Evolutionary conservation across 1,139 yeast species (phyloP), one percentile per base, ranked within the genome.

Genomic region (Groenewaldozyma auringiensis): DNA sequence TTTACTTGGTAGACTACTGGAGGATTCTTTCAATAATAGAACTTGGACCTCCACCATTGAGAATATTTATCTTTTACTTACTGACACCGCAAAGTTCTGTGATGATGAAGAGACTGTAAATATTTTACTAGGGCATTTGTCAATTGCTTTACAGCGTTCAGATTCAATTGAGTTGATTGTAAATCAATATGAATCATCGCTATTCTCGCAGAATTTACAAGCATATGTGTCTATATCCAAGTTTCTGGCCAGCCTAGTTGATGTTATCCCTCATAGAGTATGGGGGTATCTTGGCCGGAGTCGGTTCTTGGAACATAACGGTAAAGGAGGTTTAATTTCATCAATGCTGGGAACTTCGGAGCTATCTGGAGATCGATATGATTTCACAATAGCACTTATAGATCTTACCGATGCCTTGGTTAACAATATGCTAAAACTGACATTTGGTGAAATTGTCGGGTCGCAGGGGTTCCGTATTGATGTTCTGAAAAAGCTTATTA

Each of bases 241-340:
- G 13, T 74, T 86, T 41, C 66, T 86, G 34, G 65, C 72, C 2
- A 67, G 73, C 1, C 68, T 78, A 44, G 67, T 71, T 35, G 68
- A 69, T 35, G 66, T 76, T 4, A 74, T 72, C 40, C 77, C 94
- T 0, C 74, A 75, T 51, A 69, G 88, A 50, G 83, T 88, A 2
- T 88, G 96, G 95, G 76, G 88, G 0, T 84, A 80, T 56, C 64
- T 88, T 16, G 74, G 80, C 16, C 77, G 79, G 46, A 82, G 94
- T 1, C 75, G 79, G 18, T 66, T 87, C 22, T 67, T 86, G 2
- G 79, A 83, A 14, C 72, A 74, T 44, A 75, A 77, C 49, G 87
- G 88, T 0, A 79, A 77, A 53, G 87, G 85, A 44, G 92, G 94
- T 0, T 66, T 79, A 43, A 78, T 81, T 0, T 65, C 79, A 0